A percentile compares a stretch with the other conserved stretches of the same genome.
phyloP scores from a whole-genome alignment of 306 rosid genomes.

The Potentilla sterilis region DNA sequence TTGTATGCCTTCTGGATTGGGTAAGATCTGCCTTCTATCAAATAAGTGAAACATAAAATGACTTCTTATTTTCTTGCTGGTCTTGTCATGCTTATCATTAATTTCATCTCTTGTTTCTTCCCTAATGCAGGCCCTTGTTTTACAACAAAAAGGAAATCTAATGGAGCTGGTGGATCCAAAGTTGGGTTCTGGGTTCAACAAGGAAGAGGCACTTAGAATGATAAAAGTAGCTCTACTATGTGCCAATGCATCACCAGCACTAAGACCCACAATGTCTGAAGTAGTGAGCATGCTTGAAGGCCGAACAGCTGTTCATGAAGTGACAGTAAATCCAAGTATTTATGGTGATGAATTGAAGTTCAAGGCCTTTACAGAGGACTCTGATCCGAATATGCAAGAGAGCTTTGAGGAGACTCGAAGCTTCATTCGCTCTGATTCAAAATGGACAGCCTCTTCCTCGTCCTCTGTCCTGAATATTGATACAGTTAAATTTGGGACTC shows the following conservation, averaged over 20 bases:
- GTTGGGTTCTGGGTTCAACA: conserved; percentile 39
- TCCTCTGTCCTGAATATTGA: background rate
- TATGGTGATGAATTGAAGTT: conserved; percentile 39
- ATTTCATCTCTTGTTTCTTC: background rate
- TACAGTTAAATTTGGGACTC: background rate
- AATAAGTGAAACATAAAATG: background rate
- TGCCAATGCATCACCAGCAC: conserved; percentile 39
- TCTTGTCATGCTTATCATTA: background rate
- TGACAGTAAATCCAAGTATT: conserved; percentile 21
- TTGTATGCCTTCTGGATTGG: conserved; percentile 61
- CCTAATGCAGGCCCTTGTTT: conserved; percentile 29
- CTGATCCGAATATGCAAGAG: background rate
- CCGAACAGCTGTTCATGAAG: conserved; percentile 36
- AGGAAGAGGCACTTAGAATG: conserved; percentile 39
- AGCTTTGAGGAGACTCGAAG: background rate
- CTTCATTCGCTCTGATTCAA: background rate
- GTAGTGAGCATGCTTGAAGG: conserved; percentile 70
- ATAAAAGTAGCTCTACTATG: conserved; percentile 54
- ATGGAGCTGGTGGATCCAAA: conserved; percentile 53
- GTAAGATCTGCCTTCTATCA: conserved; percentile 22
- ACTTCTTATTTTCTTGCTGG: background rate
- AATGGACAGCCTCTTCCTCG: conserved; percentile 14
- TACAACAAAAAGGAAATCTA: conserved; percentile 30
- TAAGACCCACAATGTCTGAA: conserved; percentile 56
- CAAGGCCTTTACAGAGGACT: conserved; percentile 37